Percentiles rank a stretch among this genome's conserved stretches.
Conservation (phyloP, 108 stramenopile species). For the Epithemia pelagica region DNA sequence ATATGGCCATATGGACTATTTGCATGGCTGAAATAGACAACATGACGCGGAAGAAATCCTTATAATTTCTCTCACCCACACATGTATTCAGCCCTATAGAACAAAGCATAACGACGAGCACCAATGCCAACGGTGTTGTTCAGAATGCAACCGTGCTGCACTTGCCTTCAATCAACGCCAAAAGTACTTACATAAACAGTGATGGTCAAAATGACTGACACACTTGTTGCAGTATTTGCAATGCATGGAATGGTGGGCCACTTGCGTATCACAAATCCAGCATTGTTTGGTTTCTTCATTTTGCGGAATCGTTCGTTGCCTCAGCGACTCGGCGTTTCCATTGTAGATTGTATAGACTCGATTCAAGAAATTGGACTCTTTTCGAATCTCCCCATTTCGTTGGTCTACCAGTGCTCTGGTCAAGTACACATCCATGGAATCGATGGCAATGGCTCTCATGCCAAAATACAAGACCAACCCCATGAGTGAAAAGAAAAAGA, state of each 20-base stretch:
- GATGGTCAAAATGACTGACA: conserved; percentile 89
- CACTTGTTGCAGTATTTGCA: conserved; percentile 96
- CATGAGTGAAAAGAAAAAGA: conserved; percentile 30
- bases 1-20: conserved; percentile 19
- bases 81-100: conserved; percentile 84
- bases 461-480: conserved; percentile 38
- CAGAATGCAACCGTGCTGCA: too few species aligned
- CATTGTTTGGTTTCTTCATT: conserved; percentile 67
- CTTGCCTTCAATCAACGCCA: too few species aligned
- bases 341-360: conserved; percentile 11
- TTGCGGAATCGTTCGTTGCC: background rate
- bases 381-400: background rate
- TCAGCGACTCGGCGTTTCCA: background rate
- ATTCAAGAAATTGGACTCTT: conserved; percentile 5
- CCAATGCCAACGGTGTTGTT: too few species aligned
- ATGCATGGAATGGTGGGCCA: conserved; percentile 74
- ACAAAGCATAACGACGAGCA: too few species aligned
- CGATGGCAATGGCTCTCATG: conserved; percentile 33
- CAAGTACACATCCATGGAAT: conserved; percentile 58
- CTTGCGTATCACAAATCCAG: conserved; percentile 78
- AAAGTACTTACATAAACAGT: conserved; percentile 80
- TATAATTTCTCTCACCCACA: conserved; percentile 75
- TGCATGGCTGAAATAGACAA: conserved; percentile 40
- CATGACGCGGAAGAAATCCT: conserved; percentile 63
- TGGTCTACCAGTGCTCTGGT: conserved; percentile 24